Evolutionary conservation across 2,329 filamentous ascomycete species (phyloP), one percentile per base, ranked within the genome.

Genomic region (Beauveria asiatica): DNA sequence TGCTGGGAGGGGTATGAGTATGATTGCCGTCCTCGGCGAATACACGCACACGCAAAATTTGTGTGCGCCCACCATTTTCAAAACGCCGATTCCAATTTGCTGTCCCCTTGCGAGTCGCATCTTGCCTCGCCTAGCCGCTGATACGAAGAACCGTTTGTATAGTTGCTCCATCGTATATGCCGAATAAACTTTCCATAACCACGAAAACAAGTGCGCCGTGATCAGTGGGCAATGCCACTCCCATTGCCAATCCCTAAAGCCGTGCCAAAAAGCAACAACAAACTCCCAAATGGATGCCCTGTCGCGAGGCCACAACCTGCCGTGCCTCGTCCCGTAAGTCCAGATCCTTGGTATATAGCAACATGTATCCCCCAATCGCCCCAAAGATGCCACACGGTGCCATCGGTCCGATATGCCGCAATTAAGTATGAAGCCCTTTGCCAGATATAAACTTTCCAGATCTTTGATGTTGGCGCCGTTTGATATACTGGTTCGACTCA

Each of bases 241-340:
- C 23, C 16, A 48, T 58, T 55, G 44, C 51, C 51, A 54, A 49
- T 41, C 30, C 58, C 58, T 33, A 42, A 59, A 55, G 45, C 58
- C 51, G 52, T 55, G 51, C 45, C 51, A 56, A 51, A 56, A 52
- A 59, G 49, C 48, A 60, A 53, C 51, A 49, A 60, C 51, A 49
- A 60, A 60, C 58, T 60, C 58, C 58, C 51, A 49, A 49, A 48
- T 44, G 52, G 51, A 60, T 55, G 52, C 51, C 58, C 33, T 55
- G 51, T 50, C 51, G 50, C 50, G 51, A 23, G 52, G 51, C 51
- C 44, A 50, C 33, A 60, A 30, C 57, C 41, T 56, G 44, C 51
- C 57, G 39, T 30, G 51, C 42, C 58, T 44, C 42, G 51, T 41
- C 51, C 45, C 37, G 39, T 39, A 49, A 56, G 33, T 55, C 45